Evolutionary conservation across 1,284 basidiomycete species (phyloP), one percentile per base, ranked within the genome.

Genomic region (Testicularia cyperi): DNA sequence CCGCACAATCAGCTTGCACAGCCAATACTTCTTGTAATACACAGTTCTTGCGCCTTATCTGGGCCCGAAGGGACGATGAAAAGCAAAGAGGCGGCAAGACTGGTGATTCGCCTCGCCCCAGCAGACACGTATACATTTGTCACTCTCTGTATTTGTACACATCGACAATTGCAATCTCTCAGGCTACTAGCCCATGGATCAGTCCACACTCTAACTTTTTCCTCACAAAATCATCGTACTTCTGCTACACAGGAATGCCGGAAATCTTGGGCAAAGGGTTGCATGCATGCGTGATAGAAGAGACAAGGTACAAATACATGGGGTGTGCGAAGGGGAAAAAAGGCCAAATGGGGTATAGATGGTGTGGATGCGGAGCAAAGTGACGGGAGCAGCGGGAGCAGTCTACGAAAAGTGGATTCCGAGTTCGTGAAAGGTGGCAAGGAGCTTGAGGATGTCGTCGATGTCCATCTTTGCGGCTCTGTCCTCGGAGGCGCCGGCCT

Each of bases 401-500:
- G n/a, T n/a, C 20, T 38, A 88, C 39, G 85, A 85, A 67, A 90
- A 90, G 75, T 90, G 88, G 40, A 92, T 84, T 23, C 88, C 87
- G 40, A 82, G 82, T 62, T 88, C 85, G 74, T 92, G 88, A 77
- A 91, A 91, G 4, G 86, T 84, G n/a, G 84, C 80, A 26, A 88
- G 77, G 21, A 88, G 78, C 75, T 84, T 85, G n/a, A 91, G 78
- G 31, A 92, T 78, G 73, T 90, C 88, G 67, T 90, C 86, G 9
- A 90, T 83, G 55, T 86, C 85, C 86, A 92, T 88, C 77, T 89
- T 88, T 7, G 87, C 83, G 6, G 88, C 87, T 43, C 88, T 81
- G 49, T 80, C 82, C 57, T 90, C 87, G 6, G 82, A 81, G 62
- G 83, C 84, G 1, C 82, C 85, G 6, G 84, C 83, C 29, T 85